Evolutionary conservation across 495 filamentous ascomycete genomes (phyloP), one percentile per base, ranked within the genome.

Genomic region (Aspergillus sclerotioniger): DNA sequence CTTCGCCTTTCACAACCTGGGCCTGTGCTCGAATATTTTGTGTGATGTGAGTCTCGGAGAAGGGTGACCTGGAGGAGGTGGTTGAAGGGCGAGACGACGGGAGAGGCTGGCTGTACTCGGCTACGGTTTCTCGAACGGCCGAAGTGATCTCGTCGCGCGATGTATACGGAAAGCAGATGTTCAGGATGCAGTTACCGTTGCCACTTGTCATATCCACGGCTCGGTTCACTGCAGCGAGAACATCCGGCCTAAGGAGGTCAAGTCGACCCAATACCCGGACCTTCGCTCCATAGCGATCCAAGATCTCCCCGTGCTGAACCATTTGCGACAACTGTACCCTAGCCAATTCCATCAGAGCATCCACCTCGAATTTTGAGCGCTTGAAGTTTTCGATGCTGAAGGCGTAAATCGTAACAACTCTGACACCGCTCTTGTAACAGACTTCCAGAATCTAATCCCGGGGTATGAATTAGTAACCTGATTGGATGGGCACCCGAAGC

Each of bases 301-400:
- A 78, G 31, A 98, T 76, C 65, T 96, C 92, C 20, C 94, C 94
- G 61, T 98, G 94, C 67, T 97, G 91, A 10, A 88, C 83, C 67
- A 98, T 79, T 65, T 98, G 94, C 19, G 85, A 81, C 13, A 98
- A 80, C 76, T 96, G 97, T 56, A 93, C 83, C 75, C 96, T 96
- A 33, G 92, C 93, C 80, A 98, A 95, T 62, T 96, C 90, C 94
- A 98, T 98, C 51, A 98, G 76, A 15, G 90, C 91, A 70, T 96
- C 92, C 32, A 98, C 95, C 71, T 98, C 94, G 74, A 96, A 93
- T 69, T 92, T 92, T n/a, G 91, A 92, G 6, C 94, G 85, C 71
- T 98, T 96, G 79, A 97, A 98, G 76, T 98, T 98, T 73, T 98
- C 94, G 69, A 98, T 96, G 64, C 90, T 94, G 79, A 98, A 98